phyloP scores from a whole-genome alignment of 441 rosid species.

The Rhodomyrtus psidioides region DNA sequence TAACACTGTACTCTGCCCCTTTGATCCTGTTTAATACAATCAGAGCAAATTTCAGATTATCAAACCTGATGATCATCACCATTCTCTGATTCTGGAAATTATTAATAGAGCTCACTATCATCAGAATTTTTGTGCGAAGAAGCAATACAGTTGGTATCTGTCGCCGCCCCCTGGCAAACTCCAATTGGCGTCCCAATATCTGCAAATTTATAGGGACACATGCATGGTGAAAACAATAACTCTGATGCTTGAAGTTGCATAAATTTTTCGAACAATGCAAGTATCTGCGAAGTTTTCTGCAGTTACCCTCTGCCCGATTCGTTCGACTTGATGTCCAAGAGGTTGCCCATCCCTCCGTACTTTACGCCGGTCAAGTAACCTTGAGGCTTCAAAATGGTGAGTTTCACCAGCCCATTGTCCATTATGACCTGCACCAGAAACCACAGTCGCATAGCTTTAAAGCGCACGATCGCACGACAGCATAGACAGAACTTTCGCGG shows the following conservation, averaged over 20 bases:
- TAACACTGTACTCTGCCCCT: slow-evolving; percentile 16
- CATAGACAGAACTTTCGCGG: too few species aligned
- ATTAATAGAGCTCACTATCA: neutral
- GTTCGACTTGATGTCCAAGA: slow-evolving; percentile 23
- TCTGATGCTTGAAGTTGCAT: neutral
- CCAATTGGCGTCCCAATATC: slow-evolving; percentile 38
- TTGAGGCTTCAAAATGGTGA: slow-evolving; percentile 22
- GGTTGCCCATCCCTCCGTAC: slow-evolving; percentile 30
- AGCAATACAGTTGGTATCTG: slow-evolving; percentile 18
- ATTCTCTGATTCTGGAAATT: neutral
- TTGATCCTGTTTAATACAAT: slow-evolving; percentile 7
- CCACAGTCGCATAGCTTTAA: neutral
- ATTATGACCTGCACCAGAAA: slow-evolving; percentile 16
- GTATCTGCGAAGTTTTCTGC: neutral
- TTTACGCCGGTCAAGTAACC: slow-evolving; percentile 22
- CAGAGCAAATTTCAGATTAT: neutral
- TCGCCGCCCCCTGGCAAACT: slow-evolving; percentile 19
- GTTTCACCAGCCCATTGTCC: slow-evolving; percentile 22
- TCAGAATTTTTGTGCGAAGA: neutral
- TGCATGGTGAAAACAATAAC: neutral
- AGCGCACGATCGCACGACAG: neutral
- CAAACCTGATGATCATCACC: neutral
- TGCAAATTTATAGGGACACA: neutral
- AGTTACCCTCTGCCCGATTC: slow-evolving; percentile 29
- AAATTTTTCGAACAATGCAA: neutral